phyloP scores from a whole-genome alignment of 2,329 filamentous ascomycete genomes.

The Neofusicoccum parvum region DNA sequence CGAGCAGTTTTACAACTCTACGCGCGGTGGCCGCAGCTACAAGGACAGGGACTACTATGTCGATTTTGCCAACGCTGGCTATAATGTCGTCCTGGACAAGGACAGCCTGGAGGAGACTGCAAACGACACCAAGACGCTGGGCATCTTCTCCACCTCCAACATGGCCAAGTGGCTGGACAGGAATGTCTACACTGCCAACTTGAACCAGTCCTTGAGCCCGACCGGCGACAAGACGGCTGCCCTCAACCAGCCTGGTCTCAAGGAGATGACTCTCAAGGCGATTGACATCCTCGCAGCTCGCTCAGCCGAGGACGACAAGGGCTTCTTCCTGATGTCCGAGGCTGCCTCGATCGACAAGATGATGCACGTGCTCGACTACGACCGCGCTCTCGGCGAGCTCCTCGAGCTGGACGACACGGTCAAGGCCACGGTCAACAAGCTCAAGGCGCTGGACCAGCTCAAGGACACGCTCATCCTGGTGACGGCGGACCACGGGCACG shows the following conservation, averaged over 20 bases:
- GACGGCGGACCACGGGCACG: conserved; percentile 86
- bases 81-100: conserved; percentile 73
- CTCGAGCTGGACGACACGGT: conserved; percentile 85
- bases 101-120: conserved; percentile 64
- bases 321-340: conserved; percentile 88
- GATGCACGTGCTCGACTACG: conserved; percentile 84
- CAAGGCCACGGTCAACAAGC: conserved; percentile 71
- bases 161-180: conserved; percentile 86
- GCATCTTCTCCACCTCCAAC: conserved; percentile 74
- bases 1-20: conserved; percentile 68
- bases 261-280: conserved; percentile 88
- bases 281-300: conserved; percentile 72
- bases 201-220: conserved; percentile 70
- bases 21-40: conserved; percentile 63
- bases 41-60: conserved; percentile 71
- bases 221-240: conserved; percentile 65
- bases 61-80: conserved; percentile 71
- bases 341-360: conserved; percentile 86
- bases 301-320: conserved; percentile 60
- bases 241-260: conserved; percentile 76
- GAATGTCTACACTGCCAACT: conserved; percentile 75
- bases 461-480: conserved; percentile 79
- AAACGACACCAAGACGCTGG: conserved; percentile 66
- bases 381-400: conserved; percentile 80
- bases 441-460: conserved; percentile 65